These are phyloP conservation scores for Trichosporon sp. DNA, from an alignment of 1,284 basidiomycete species.

Conservation along the genomic window DNA sequence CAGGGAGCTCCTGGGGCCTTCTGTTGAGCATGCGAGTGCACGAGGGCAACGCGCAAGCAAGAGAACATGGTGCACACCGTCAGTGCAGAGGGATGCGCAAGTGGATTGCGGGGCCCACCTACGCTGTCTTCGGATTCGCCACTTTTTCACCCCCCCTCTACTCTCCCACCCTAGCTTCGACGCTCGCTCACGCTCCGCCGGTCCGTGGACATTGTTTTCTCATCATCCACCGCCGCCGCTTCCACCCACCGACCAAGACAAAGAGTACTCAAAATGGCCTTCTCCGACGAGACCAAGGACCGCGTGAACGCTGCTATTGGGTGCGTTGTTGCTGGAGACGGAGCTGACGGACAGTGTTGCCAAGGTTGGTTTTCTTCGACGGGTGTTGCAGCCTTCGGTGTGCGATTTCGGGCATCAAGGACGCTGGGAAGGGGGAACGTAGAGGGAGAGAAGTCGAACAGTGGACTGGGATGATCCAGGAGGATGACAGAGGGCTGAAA, in stretches of 20 bases:
- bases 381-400: neutral
- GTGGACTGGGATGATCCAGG: neutral
- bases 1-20: too few species aligned
- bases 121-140: neutral
- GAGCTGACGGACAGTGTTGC: constrained; percentile 14
- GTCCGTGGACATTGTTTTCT: neutral
- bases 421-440: too few species aligned
- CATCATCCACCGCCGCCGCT: neutral
- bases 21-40: too few species aligned
- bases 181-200: neutral
- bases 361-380: constrained; percentile 15
- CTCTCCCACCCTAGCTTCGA: neutral
- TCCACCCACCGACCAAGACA: neutral
- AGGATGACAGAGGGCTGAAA: neutral
- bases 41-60: neutral
- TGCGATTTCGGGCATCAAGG: neutral
- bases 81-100: neutral
- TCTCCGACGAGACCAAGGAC: constrained; percentile 52
- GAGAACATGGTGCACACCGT: neutral
- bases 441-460: too few species aligned
- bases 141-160: constrained; percentile 1
- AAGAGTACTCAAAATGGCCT: constrained; percentile 34
- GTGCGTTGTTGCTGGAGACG: constrained; percentile 23
- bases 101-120: neutral
- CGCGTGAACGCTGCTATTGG: constrained; percentile 48